Percentiles rank a stretch among this genome's conserved stretches.
Evolutionary conservation across 176 grass and related monocot species (phyloP).

Genomic region (Triticum timopheevii): DNA sequence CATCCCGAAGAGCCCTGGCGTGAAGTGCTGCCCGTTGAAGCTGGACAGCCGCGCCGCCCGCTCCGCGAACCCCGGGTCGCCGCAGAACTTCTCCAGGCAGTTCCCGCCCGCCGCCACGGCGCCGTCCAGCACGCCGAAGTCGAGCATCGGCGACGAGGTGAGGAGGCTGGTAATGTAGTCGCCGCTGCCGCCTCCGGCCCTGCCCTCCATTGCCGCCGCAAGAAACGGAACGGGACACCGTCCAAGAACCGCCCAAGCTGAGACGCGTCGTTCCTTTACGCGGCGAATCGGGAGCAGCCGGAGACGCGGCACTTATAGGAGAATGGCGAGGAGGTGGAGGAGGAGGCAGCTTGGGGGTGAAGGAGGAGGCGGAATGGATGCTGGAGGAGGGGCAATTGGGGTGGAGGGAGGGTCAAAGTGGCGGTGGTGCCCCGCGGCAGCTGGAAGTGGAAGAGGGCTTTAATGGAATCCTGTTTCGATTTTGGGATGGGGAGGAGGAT

Average conservation of each 20-base stretch:
- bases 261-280: slow-evolving; percentile 31
- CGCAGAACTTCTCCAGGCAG: slow-evolving; percentile 57
- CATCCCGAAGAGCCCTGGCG: slow-evolving; percentile 32
- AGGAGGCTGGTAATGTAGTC: slow-evolving; percentile 62
- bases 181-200: background rate
- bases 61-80: slow-evolving; percentile 61
- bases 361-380: slow-evolving; percentile 9
- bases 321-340: background rate
- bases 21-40: slow-evolving; percentile 60
- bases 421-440: slow-evolving; percentile 46
- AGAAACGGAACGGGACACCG: background rate
- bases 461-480: slow-evolving; percentile 16
- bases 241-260: slow-evolving; percentile 26
- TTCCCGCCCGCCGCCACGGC: background rate
- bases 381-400: slow-evolving; percentile 32
- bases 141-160: slow-evolving; percentile 44
- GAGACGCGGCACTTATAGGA: slow-evolving; percentile 32
- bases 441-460: slow-evolving; percentile 35
- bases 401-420: slow-evolving; percentile 31
- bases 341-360: background rate
- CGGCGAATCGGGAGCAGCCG: slow-evolving; percentile 29
- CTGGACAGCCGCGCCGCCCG: slow-evolving; percentile 66
- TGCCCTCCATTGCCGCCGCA: slow-evolving; percentile 38
- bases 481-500: slow-evolving; percentile 11
- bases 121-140: slow-evolving; percentile 30